Conservation (phyloP, 2,329 filamentous ascomycete species). For the Aspergillus sp. region DNA sequence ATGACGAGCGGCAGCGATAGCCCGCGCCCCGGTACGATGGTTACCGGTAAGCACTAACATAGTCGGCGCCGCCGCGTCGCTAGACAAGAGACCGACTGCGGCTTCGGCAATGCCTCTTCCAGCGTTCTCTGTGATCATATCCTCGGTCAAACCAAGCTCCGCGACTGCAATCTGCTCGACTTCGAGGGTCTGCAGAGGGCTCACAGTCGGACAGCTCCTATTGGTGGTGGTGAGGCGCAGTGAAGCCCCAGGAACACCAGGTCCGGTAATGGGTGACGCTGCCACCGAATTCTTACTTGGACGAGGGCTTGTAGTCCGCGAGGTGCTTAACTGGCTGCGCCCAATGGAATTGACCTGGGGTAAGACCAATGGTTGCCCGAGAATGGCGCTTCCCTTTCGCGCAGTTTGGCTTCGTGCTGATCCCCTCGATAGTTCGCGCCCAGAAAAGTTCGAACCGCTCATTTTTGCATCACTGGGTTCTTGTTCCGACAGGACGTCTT, state of each 20-base stretch:
- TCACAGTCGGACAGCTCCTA: conserved; percentile 56
- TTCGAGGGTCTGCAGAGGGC: conserved; percentile 81
- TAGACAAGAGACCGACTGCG: conserved; percentile 68
- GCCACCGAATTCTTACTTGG: conserved; percentile 39
- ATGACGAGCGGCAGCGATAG: conserved; percentile 81
- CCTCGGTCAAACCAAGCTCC: conserved; percentile 81
- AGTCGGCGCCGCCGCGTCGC: conserved; percentile 52
- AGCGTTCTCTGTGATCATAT: conserved; percentile 88
- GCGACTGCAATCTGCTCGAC: conserved; percentile 87
- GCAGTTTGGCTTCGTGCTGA: conserved; percentile 35
- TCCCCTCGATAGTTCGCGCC: conserved; percentile 39
- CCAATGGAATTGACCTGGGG: conserved; percentile 33
- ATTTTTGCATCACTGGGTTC: conserved; percentile 40
- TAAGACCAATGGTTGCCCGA: conserved; percentile 35
- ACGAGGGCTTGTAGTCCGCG: conserved; percentile 39
- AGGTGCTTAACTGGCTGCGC: conserved; percentile 33
- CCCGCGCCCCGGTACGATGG: conserved; percentile 81
- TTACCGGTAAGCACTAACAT: conserved; percentile 90
- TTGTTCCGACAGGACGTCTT: conserved; percentile 62
- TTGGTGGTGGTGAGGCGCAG: conserved; percentile 56
- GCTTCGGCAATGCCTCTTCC: conserved; percentile 80
- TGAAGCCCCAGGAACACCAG: conserved; percentile 36
- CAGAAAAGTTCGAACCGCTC: conserved; percentile 47
- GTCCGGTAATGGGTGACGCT: conserved; percentile 42
- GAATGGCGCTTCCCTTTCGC: conserved; percentile 43